Conservation (phyloP, 2,329 filamentous ascomycete species). For the Cadophora luteo-olivacea region DNA sequence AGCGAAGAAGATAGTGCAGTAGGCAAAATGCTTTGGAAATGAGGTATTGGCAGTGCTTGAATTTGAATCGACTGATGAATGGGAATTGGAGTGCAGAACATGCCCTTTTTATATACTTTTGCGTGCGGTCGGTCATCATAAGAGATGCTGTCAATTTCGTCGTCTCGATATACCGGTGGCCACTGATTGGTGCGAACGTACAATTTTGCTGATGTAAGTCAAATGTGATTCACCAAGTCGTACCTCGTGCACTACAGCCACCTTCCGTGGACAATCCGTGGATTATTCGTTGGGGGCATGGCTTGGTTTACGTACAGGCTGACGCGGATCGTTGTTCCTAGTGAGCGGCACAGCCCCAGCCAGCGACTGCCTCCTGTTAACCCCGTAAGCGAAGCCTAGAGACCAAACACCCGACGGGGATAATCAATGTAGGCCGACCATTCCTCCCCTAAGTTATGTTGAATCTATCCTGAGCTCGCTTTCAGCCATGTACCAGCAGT, state of each 20-base stretch:
- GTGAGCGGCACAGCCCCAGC: slow-evolving; percentile 11
- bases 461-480: slow-evolving; percentile 21
- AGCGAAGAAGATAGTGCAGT: neutral
- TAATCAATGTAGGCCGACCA: slow-evolving; percentile 25
- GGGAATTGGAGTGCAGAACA: neutral
- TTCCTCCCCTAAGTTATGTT: slow-evolving; percentile 21
- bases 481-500: slow-evolving; percentile 50
- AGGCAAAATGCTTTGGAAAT: neutral
- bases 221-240: slow-evolving; percentile 1
- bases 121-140: neutral
- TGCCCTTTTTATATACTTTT: neutral
- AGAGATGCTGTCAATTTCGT: neutral
- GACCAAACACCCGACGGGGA: slow-evolving; percentile 18
- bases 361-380: slow-evolving; percentile 4
- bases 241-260: neutral
- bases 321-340: neutral
- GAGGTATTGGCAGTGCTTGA: neutral
- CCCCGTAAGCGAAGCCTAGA: slow-evolving; percentile 1
- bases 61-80: neutral
- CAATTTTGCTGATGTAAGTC: neutral
- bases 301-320: neutral
- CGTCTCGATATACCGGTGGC: neutral
- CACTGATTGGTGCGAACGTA: neutral
- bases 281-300: neutral
- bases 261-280: neutral